phyloP scores from a whole-genome alignment of 116 monocot genomes.

The Papilionanthe hybrid region DNA sequence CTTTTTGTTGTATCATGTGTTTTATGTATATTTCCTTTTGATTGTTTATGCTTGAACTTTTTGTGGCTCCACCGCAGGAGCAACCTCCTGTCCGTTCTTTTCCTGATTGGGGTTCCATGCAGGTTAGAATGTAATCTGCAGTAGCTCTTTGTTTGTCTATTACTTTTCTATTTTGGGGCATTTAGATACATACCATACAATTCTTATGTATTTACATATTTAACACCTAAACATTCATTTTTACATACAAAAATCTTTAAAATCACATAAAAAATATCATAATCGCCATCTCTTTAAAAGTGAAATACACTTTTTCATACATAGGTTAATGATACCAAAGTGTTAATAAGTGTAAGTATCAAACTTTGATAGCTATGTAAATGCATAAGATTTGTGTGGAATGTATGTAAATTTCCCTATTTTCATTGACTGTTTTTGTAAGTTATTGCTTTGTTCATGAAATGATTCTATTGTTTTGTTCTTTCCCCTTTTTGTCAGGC shows the following conservation, averaged over 20 bases:
- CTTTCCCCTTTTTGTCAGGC: slow-evolving; percentile 39
- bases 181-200: no score
- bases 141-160: background rate
- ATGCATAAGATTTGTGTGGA: no score
- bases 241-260: no score
- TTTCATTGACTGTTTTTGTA: background rate
- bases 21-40: background rate
- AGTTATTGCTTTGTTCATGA: background rate
- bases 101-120: slow-evolving; percentile 87
- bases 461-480: background rate
- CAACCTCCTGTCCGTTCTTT: slow-evolving; percentile 53
- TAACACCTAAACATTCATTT: no score
- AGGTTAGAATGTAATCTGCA: slow-evolving; percentile 29
- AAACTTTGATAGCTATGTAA: no score
- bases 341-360: no score
- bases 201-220: no score
- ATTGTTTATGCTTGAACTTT: background rate
- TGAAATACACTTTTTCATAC: no score
- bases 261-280: no score
- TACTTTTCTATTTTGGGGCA: background rate
- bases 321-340: no score
- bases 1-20: background rate
- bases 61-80: slow-evolving; percentile 39
- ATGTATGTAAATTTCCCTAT: no score
- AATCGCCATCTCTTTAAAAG: no score